Evolutionary conservation across 2,329 filamentous ascomycete genomes (phyloP).

Genomic region (Zymoseptoria brevis): DNA sequence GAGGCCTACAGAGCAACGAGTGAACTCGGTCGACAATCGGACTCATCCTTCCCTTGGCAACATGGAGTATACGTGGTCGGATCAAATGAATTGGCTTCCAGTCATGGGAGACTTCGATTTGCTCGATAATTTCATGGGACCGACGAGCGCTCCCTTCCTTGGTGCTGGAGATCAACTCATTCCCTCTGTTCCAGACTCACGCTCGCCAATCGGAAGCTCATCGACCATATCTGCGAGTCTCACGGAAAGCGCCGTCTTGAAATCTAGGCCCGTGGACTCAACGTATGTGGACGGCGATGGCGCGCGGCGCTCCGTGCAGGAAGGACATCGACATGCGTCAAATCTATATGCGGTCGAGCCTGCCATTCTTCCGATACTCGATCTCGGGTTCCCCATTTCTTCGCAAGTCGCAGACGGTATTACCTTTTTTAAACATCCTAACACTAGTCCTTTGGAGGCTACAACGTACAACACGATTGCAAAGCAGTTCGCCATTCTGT

Average conservation of each 20-base stretch:
- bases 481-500: neutral
- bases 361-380: neutral
- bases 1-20: neutral
- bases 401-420: neutral
- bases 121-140: neutral
- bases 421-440: neutral
- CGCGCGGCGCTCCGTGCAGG: neutral
- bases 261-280: neutral
- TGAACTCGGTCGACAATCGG: neutral
- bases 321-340: neutral
- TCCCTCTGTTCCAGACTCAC: neutral
- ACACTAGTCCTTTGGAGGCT: neutral
- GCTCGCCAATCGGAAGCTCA: neutral
- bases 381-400: neutral
- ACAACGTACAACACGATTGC: neutral
- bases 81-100: neutral
- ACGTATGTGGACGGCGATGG: neutral
- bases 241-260: neutral
- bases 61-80: neutral
- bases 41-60: neutral
- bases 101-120: neutral
- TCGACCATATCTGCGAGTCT: neutral
- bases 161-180: neutral
- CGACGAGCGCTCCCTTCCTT: neutral
- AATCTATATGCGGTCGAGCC: neutral